phyloP scores from a whole-genome alignment of 2,329 filamentous ascomycete genomes.

The Xylariomycetidae sp. region DNA sequence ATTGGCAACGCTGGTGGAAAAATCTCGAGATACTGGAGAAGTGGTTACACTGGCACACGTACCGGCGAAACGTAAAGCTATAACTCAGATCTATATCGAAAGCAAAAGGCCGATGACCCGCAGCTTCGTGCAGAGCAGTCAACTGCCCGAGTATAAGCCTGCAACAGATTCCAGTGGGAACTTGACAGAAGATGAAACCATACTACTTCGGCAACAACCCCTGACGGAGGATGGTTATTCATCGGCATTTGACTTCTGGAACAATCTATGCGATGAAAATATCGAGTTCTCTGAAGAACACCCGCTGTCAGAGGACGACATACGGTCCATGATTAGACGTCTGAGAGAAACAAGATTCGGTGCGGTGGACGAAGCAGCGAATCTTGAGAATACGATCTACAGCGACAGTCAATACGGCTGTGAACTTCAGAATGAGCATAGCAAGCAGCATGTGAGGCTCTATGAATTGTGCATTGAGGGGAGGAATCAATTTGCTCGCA shows the following conservation, averaged over 20 bases:
- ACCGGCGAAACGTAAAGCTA: constrained; percentile 35
- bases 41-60: constrained; percentile 10
- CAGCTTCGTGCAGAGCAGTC: too few relatives aligned
- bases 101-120: too few relatives aligned
- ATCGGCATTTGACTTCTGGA: constrained; percentile 10
- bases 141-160: too few relatives aligned
- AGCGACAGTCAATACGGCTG: constrained; percentile 31
- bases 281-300: constrained; percentile 17
- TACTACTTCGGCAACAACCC: too few relatives aligned
- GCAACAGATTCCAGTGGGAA: too few relatives aligned
- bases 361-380: constrained; percentile 4
- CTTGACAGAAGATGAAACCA: constrained; percentile 4
- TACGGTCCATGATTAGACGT: constrained; percentile 8
- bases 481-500: constrained; percentile 49
- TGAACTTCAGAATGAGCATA: constrained; percentile 20
- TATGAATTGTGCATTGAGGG: constrained; percentile 39
- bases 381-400: constrained; percentile 5
- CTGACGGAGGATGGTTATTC: constrained; percentile 11
- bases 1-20: too few relatives aligned
- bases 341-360: constrained; percentile 4
- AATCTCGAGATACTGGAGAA: constrained; percentile 3
- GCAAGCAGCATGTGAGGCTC: constrained; percentile 13
- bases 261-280: constrained; percentile 6
- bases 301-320: constrained; percentile 8
- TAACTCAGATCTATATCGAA: too few relatives aligned